Conservation (phyloP, 2,329 filamentous ascomycete genomes). For the Fusarium metavorans region DNA sequence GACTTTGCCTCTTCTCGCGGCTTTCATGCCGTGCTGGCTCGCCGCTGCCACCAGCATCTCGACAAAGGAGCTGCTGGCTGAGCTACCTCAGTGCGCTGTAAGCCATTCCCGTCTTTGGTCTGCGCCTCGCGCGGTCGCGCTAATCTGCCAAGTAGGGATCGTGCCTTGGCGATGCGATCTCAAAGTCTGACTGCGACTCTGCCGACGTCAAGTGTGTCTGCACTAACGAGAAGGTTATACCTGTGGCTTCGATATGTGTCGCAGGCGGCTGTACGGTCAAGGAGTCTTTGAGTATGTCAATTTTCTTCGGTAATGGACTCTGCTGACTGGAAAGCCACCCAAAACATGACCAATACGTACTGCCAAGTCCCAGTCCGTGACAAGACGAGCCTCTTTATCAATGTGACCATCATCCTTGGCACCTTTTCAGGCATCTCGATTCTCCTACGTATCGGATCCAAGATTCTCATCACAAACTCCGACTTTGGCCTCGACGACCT, state of each 20-base stretch:
- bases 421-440: conserved; percentile 31
- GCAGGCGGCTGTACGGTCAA: conserved; percentile 33
- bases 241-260: conserved; percentile 33
- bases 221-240: conserved; percentile 9
- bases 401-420: conserved; percentile 31
- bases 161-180: conserved; percentile 31
- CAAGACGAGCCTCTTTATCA: conserved; percentile 24
- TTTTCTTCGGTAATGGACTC: neutral
- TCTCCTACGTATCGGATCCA: conserved; percentile 32
- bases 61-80: conserved; percentile 28
- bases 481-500: conserved; percentile 36
- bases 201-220: conserved; percentile 38
- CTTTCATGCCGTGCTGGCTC: conserved; percentile 29
- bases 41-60: conserved; percentile 12
- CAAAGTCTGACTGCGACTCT: conserved; percentile 27
- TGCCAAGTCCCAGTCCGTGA: conserved; percentile 26
- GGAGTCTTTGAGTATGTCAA: conserved; percentile 28
- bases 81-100: conserved; percentile 37
- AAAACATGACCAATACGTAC: conserved; percentile 28
- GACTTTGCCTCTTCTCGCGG: conserved; percentile 35
- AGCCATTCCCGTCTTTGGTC: conserved; percentile 2
- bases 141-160: conserved; percentile 24
- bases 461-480: conserved; percentile 21
- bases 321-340: conserved; percentile 17
- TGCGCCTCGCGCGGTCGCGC: conserved; percentile 3